Percentiles rank a stretch among this genome's conserved stretches.
phyloP scores from a whole-genome alignment of 1,284 basidiomycete genomes.

The Ustilago bromivora region DNA sequence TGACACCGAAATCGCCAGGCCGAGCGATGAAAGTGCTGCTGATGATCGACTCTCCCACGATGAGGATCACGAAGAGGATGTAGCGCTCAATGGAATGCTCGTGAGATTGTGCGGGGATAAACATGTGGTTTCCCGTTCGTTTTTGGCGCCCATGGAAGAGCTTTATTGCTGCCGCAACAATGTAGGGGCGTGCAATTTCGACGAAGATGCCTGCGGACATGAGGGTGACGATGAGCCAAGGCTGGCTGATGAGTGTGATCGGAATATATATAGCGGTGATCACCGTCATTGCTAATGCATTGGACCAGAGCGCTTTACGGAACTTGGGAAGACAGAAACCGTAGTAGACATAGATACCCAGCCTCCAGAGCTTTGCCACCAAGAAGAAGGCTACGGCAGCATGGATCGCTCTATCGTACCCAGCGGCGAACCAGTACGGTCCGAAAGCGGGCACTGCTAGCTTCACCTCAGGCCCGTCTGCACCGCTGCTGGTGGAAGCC shows the following conservation, averaged over 20 bases:
- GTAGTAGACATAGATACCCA: slow-evolving; percentile 60
- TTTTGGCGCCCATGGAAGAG: slow-evolving; percentile 49
- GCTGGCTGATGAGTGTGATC: slow-evolving; percentile 40
- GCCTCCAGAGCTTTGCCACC: slow-evolving; percentile 56
- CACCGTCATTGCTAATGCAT: slow-evolving; percentile 44
- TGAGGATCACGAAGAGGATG: slow-evolving; percentile 63
- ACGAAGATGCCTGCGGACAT: slow-evolving; percentile 52
- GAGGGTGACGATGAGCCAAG: slow-evolving; percentile 48
- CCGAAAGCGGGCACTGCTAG: slow-evolving; percentile 33
- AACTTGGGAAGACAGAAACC: slow-evolving; percentile 63
- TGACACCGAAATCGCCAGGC: slow-evolving; percentile 39
- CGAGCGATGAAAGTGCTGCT: slow-evolving; percentile 42
- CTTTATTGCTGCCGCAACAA: slow-evolving; percentile 50
- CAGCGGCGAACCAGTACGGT: slow-evolving; percentile 57
- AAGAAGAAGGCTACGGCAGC: slow-evolving; percentile 63
- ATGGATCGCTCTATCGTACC: slow-evolving; percentile 51
- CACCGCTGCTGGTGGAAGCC: not conserved
- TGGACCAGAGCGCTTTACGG: slow-evolving; percentile 58
- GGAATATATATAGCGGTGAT: slow-evolving; percentile 62
- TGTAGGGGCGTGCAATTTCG: slow-evolving; percentile 53
- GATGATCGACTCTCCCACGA: slow-evolving; percentile 63
- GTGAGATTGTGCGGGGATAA: slow-evolving; percentile 59
- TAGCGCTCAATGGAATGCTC: slow-evolving; percentile 63
- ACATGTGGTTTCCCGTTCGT: slow-evolving; percentile 50
- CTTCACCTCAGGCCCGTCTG: slow-evolving; percentile 2